These are phyloP conservation scores for Microdochium bolleyi DNA, from an alignment of 2,329 filamentous ascomycete genomes.

Conservation along the genomic window DNA sequence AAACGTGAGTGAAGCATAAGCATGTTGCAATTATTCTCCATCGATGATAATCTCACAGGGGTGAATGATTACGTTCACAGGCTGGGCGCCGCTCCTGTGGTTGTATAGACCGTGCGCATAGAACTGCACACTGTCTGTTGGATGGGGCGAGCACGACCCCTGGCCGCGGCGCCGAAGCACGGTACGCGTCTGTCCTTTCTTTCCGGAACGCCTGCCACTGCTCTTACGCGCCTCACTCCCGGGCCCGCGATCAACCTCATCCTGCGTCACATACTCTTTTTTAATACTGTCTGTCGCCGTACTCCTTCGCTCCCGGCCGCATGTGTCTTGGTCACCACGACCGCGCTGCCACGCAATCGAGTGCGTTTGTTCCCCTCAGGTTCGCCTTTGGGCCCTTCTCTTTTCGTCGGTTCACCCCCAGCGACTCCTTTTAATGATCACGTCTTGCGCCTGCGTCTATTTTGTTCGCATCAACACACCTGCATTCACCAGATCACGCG, in stretches of 20 bases:
- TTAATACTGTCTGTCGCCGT: background rate
- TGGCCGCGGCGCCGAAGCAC: constrained; percentile 1
- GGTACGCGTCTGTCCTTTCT: constrained; percentile 6
- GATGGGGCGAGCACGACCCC: background rate
- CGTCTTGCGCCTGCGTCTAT: background rate
- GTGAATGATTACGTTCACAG: too few relatives aligned
- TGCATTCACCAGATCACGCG: background rate
- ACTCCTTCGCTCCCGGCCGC: background rate
- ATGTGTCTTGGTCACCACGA: background rate
- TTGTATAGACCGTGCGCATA: background rate
- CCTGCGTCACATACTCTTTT: background rate
- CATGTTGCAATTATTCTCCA: too few relatives aligned
- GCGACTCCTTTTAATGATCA: background rate
- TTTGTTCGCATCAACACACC: background rate
- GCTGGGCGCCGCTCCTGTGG: too few relatives aligned
- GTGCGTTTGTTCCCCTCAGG: background rate
- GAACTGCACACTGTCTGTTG: background rate
- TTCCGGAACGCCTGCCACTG: background rate
- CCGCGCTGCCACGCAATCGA: background rate
- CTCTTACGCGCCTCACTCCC: constrained; percentile 1
- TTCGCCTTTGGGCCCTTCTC: background rate
- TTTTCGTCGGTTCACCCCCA: background rate
- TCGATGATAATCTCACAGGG: too few relatives aligned
- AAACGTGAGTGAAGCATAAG: too few relatives aligned
- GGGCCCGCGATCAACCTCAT: background rate